Evolutionary conservation across 75 land plant genomes (phyloP).

Genomic region (Gnetum montanum): DNA sequence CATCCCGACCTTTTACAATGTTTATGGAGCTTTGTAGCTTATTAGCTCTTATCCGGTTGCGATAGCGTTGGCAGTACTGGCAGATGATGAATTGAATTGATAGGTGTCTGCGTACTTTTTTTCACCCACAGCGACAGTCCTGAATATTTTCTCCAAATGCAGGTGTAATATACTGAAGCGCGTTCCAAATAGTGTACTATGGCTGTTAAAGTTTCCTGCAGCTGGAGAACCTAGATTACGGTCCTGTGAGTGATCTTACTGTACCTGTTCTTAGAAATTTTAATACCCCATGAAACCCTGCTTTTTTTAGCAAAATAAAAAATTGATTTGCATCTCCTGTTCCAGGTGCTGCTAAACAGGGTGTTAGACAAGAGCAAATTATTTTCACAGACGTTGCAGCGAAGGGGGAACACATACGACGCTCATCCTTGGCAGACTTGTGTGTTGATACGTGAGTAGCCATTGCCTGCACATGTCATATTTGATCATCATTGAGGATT

Average conservation of each 20-base stretch:
- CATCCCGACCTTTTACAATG: too few relatives aligned
- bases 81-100: too few relatives aligned
- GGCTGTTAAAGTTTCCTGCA: slow-evolving; percentile 50
- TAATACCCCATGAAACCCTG: too few relatives aligned
- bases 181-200: slow-evolving; percentile 41
- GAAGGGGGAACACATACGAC: slow-evolving; percentile 40
- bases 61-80: too few relatives aligned
- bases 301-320: too few relatives aligned
- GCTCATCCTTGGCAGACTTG: slow-evolving; percentile 39
- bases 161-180: slow-evolving; percentile 48
- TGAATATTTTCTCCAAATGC: not conserved
- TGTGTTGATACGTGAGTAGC: slow-evolving; percentile 43
- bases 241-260: slow-evolving; percentile 30
- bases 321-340: not conserved
- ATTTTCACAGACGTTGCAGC: slow-evolving; percentile 54
- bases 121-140: too few relatives aligned
- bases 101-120: too few relatives aligned
- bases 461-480: too few relatives aligned
- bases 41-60: too few relatives aligned
- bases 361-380: slow-evolving; percentile 39
- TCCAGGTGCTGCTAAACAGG: slow-evolving; percentile 43
- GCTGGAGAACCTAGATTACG: slow-evolving; percentile 38
- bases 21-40: too few relatives aligned
- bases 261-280: too few relatives aligned
- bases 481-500: not conserved